phyloP scores from a whole-genome alignment of 805 yeast genomes.

The Candida tallmaniae region DNA sequence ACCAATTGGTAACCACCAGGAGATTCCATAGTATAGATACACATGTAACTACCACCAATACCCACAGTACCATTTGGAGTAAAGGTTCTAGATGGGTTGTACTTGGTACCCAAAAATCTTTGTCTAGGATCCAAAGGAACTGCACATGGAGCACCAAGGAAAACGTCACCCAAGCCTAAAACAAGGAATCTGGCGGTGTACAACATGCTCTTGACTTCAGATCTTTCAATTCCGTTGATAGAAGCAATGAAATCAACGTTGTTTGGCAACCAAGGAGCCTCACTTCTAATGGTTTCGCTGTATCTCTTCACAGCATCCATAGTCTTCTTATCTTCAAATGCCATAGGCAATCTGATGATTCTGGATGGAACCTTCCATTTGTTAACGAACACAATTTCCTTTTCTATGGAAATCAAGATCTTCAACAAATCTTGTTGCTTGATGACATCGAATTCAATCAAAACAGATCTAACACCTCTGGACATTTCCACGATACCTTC shows the following conservation, averaged over 20 bases:
- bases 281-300: conserved; percentile 85
- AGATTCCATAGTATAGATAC: conserved; percentile 95
- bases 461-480: conserved; percentile 92
- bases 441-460: conserved; percentile 73
- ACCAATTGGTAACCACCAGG: conserved; percentile 98
- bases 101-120: conserved; percentile 85
- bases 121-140: conserved; percentile 97
- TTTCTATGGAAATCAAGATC: conserved; percentile 68
- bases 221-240: conserved; percentile 76
- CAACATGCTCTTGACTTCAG: conserved; percentile 75
- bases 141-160: conserved; percentile 97
- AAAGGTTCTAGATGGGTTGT: conserved; percentile 93
- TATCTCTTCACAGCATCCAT: conserved; percentile 87
- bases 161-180: conserved; percentile 94
- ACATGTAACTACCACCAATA: conserved; percentile 98
- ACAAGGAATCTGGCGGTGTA: conserved; percentile 90
- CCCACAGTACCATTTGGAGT: conserved; percentile 98
- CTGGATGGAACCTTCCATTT: conserved; percentile 87
- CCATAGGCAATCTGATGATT: conserved; percentile 85
- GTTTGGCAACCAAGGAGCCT: conserved; percentile 97
- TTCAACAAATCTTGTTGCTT: conserved; percentile 60
- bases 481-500: conserved; percentile 92
- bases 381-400: conserved; percentile 65
- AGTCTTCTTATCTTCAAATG: conserved; percentile 89
- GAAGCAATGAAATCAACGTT: conserved; percentile 92